A percentile compares a stretch with the other conserved stretches of the same genome.
These are phyloP conservation scores for Glycyrrhiza uralensis DNA, from an alignment of 306 rosid genomes.

Conservation along the genomic window DNA sequence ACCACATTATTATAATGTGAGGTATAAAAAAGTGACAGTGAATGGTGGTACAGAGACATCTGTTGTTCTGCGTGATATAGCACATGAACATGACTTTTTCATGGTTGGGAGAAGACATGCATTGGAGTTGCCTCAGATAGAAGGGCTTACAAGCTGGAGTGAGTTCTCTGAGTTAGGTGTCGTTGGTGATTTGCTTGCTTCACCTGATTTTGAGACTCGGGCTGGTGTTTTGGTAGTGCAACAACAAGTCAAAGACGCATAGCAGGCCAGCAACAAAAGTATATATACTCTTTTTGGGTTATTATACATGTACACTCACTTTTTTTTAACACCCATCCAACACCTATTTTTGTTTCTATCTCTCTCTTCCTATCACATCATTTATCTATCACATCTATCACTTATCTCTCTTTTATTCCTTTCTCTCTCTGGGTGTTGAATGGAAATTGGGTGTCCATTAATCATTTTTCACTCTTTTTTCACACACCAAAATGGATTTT, in stretches of 20 bases:
- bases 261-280: too few relatives aligned
- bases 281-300: too few relatives aligned
- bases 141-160: constrained; percentile 50
- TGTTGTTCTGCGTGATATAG: constrained; percentile 26
- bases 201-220: constrained; percentile 35
- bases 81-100: constrained; percentile 39
- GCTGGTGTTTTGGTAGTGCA: constrained; percentile 56
- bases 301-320: too few relatives aligned
- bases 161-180: constrained; percentile 57
- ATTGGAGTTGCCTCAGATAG: constrained; percentile 32
- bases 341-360: too few relatives aligned
- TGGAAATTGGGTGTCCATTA: too few relatives aligned
- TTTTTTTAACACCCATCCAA: too few relatives aligned
- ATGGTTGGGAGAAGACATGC: constrained; percentile 54
- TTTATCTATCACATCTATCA: too few relatives aligned
- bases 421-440: too few relatives aligned
- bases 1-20: not conserved
- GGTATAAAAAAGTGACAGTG: constrained; percentile 1
- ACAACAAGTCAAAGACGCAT: constrained; percentile 34
- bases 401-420: too few relatives aligned
- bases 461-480: too few relatives aligned
- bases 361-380: too few relatives aligned
- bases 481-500: too few relatives aligned
- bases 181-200: constrained; percentile 65
- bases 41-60: constrained; percentile 40